These are phyloP conservation scores for Aspergillus carlsbadensis DNA, from an alignment of 495 filamentous ascomycete genomes.

Conservation along the genomic window DNA sequence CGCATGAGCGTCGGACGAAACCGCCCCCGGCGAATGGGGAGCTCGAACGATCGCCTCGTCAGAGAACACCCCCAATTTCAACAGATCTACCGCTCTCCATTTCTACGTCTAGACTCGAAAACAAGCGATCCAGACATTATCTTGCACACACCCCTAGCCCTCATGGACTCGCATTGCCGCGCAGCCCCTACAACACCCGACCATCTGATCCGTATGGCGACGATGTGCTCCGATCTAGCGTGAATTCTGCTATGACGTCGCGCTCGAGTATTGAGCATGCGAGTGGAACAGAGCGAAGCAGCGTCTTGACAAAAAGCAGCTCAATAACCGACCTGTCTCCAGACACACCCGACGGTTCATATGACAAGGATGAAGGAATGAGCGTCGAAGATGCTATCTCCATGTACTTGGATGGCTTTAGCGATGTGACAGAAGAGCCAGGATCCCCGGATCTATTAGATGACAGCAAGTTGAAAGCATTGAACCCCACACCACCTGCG, in stretches of 20 bases:
- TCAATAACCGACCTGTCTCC: constrained; percentile 66
- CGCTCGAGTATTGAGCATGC: constrained; percentile 68
- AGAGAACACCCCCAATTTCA: constrained; percentile 28
- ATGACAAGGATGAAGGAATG: constrained; percentile 66
- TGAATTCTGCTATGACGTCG: constrained; percentile 68
- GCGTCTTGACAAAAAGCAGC: constrained; percentile 75
- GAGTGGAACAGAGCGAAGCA: constrained; percentile 75
- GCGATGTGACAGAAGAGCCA: constrained; percentile 52
- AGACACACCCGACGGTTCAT: constrained; percentile 53
- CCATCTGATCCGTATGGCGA: constrained; percentile 32
- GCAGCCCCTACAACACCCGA: constrained; percentile 29
- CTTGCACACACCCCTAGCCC: constrained; percentile 23
- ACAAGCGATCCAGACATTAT: constrained; percentile 28
- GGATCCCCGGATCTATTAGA: constrained; percentile 31
- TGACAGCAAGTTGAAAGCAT: constrained; percentile 33
- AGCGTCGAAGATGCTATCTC: constrained; percentile 91
- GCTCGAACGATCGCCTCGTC: constrained; percentile 26
- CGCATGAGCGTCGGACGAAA: constrained; percentile 21
- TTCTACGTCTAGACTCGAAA: constrained; percentile 35
- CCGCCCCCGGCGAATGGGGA: constrained; percentile 26
- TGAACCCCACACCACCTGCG: constrained; percentile 30
- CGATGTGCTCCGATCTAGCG: constrained; percentile 66
- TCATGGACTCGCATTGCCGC: constrained; percentile 33
- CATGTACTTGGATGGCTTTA: constrained; percentile 87
- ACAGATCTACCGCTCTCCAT: constrained; percentile 42